These are phyloP conservation scores for Fraxinus baroniana DNA, from an alignment of 305 asterid genomes.

Conservation along the genomic window DNA sequence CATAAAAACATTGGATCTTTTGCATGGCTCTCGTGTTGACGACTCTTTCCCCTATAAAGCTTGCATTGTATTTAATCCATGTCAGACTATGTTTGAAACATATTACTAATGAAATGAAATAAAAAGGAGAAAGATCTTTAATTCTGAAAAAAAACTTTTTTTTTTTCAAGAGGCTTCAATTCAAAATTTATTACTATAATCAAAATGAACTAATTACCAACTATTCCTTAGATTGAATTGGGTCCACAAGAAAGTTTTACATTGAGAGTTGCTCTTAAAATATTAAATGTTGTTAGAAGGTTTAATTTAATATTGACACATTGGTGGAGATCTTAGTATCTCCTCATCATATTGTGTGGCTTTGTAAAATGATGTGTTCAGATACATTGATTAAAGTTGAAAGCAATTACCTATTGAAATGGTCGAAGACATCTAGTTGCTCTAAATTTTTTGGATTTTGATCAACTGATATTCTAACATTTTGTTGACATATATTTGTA, in stretches of 20 bases:
- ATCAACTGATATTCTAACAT: background rate
- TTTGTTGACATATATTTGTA: background rate
- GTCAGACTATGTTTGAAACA: background rate
- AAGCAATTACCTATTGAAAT: background rate
- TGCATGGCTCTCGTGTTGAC: slow-evolving; percentile 9
- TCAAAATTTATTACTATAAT: background rate
- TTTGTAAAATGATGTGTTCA: background rate
- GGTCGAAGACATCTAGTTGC: slow-evolving; percentile 9
- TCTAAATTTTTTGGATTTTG: background rate
- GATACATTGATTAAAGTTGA: background rate
- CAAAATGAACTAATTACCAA: background rate
- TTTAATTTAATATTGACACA: background rate
- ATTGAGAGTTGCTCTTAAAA: background rate
- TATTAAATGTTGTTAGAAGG: background rate
- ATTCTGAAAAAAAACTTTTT: background rate
- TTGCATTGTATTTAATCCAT: background rate
- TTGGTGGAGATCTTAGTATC: background rate
- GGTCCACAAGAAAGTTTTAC: background rate
- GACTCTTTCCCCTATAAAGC: background rate
- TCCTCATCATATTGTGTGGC: background rate
- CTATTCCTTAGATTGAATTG: background rate
- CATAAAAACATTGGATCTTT: background rate
- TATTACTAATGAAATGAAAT: background rate
- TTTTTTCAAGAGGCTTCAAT: background rate
- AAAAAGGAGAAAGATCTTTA: background rate